phyloP scores from a whole-genome alignment of 257 asterid genomes.

The Sherardia arvensis region DNA sequence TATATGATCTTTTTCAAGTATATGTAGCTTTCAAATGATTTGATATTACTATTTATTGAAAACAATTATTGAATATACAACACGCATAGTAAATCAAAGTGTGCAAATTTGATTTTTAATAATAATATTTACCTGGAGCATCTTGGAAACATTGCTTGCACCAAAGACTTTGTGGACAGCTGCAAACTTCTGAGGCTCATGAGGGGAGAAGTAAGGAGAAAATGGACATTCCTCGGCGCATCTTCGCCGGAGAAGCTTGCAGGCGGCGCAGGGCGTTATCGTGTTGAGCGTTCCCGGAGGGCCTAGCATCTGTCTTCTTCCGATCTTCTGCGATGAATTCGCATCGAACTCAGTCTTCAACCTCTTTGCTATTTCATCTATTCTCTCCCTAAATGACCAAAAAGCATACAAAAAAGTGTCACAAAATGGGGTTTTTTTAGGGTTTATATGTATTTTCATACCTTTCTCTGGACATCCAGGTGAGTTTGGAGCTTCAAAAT shows the following conservation, averaged over 20 bases:
- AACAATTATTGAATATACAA: neutral
- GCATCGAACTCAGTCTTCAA: constrained; percentile 52
- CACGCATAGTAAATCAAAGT: neutral
- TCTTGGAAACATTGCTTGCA: constrained; percentile 94
- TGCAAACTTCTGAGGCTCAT: constrained; percentile 82
- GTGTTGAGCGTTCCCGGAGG: constrained; percentile 61
- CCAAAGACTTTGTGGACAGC: constrained; percentile 94
- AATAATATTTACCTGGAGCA: constrained; percentile 49
- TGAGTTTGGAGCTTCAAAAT: constrained; percentile 1
- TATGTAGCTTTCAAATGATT: neutral
- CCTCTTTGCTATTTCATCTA: constrained; percentile 67
- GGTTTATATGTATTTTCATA: constrained; percentile 10
- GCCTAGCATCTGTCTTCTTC: constrained; percentile 56
- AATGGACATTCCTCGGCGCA: constrained; percentile 94
- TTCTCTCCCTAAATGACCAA: constrained; percentile 40
- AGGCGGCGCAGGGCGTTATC: constrained; percentile 87
- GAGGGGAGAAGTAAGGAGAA: constrained; percentile 87
- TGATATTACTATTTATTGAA: neutral
- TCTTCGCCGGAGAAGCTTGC: constrained; percentile 76
- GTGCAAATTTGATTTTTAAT: neutral
- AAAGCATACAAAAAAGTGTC: neutral
- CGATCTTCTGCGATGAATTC: constrained; percentile 25
- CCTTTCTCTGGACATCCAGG: constrained; percentile 77
- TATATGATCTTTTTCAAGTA: neutral
- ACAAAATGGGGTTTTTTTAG: neutral